Percentiles rank a stretch among this genome's conserved stretches.
Evolutionary conservation across 208 protist genomes (phyloP).

Genomic region (Leishmania martiniquensis): DNA sequence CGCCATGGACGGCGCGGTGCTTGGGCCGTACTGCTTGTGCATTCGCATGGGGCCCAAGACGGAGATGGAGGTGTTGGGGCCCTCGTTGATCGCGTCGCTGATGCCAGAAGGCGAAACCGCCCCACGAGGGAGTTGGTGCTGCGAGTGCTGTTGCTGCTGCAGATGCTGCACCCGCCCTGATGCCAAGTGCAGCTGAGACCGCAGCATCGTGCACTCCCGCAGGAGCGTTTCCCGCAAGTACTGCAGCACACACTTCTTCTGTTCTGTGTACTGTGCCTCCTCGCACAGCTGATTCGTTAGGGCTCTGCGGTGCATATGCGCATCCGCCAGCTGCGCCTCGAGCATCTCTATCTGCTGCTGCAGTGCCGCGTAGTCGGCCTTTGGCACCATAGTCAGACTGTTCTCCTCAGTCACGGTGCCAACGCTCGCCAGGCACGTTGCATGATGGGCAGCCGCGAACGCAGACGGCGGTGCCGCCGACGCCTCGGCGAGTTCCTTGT

Average conservation of each 20-base stretch:
- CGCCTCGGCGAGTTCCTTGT: neutral
- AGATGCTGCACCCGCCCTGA: conserved; percentile 42
- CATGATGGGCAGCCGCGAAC: conserved; percentile 17
- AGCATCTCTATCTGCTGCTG: conserved; percentile 38
- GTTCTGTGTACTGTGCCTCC: conserved; percentile 59
- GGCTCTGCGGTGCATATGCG: conserved; percentile 27
- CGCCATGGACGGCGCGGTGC: neutral
- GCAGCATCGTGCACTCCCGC: conserved; percentile 80
- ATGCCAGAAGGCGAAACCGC: neutral
- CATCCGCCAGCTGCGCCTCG: conserved; percentile 63
- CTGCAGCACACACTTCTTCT: conserved; percentile 62
- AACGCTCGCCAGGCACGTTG: conserved; percentile 53
- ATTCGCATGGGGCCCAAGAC: neutral
- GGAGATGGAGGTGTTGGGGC: neutral
- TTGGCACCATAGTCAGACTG: conserved; percentile 48
- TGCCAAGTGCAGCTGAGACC: conserved; percentile 69
- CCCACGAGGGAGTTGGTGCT: neutral
- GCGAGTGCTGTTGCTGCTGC: conserved; percentile 31
- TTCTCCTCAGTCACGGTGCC: conserved; percentile 83
- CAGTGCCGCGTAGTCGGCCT: conserved; percentile 52
- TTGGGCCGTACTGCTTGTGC: neutral
- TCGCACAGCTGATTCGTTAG: conserved; percentile 55
- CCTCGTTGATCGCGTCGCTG: conserved; percentile 2
- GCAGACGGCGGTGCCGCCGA: neutral
- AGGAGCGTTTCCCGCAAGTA: conserved; percentile 87